Evolutionary conservation across 1,284 basidiomycete species (phyloP).

Genomic region (Malassezia brasiliensis): DNA sequence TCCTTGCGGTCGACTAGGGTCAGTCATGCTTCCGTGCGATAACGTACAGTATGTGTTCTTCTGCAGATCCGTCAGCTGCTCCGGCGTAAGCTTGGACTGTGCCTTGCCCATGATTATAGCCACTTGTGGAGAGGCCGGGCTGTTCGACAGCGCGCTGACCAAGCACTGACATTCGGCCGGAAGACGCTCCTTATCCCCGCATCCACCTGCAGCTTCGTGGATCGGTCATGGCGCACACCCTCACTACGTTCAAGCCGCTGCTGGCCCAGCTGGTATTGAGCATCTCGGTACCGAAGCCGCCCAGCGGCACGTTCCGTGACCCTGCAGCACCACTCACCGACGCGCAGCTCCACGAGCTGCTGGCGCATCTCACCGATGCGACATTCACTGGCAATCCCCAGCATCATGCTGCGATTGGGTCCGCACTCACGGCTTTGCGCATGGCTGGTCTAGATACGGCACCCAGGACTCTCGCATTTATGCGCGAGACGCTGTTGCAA

Average conservation of each 20-base stretch:
- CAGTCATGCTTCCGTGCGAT: slow-evolving; percentile 2
- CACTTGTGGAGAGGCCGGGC: background rate
- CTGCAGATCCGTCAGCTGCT: slow-evolving; percentile 89
- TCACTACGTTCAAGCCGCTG: slow-evolving; percentile 10
- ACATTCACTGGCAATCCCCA: slow-evolving; percentile 36
- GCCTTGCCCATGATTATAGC: slow-evolving; percentile 68
- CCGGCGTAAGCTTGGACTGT: slow-evolving; percentile 87
- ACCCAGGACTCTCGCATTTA: slow-evolving; percentile 30
- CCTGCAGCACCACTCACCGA: background rate
- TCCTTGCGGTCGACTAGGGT: slow-evolving; percentile 93
- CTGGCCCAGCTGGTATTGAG: slow-evolving; percentile 14
- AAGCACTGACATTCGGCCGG: no score
- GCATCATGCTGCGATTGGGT: slow-evolving; percentile 40
- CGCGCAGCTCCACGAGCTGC: slow-evolving; percentile 27
- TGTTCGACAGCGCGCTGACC: background rate
- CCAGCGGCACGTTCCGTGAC: slow-evolving; percentile 1
- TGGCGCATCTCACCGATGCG: slow-evolving; percentile 40
- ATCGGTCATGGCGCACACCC: no score
- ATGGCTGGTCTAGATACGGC: slow-evolving; percentile 32
- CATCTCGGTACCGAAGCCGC: slow-evolving; percentile 5
- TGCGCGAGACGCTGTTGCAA: slow-evolving; percentile 31
- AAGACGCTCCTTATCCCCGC: no score
- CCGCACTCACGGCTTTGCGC: slow-evolving; percentile 38
- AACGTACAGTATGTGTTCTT: slow-evolving; percentile 93
- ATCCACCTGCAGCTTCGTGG: no score